Evolutionary conservation across 2,329 filamentous ascomycete species (phyloP), one percentile per base, ranked within the genome.

Genomic region (Xylariaceae sp.): DNA sequence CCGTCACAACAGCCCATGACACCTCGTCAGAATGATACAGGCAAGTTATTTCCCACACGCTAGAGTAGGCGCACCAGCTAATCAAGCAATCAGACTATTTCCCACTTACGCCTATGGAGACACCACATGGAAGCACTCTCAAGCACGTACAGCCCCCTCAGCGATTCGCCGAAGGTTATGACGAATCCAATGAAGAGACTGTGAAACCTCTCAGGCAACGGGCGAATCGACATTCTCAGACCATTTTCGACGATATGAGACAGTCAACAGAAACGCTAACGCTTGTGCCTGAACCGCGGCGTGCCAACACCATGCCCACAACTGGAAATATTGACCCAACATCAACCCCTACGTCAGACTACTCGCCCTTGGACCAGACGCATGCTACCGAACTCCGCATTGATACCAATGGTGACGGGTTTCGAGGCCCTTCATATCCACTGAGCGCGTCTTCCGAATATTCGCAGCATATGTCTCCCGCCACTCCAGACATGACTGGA

Each of bases 91-190:
- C 87, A 71, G 87, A 77, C 63, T 87, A 85, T 66, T 84, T 85
- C 63, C 88, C 88, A 55, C 82, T 87, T 41, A 91, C 88, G 24
- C 88, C 89, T 50, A 83, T 82, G 66, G 84, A 86, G 49, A 89
- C 86, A 17, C 87, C 88, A 39, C 79, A 81, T 60, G 74, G 81
- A 59, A 74, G 76, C 46, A 65, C 75, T 37, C 66, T 71, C 40
- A 80, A 81, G 73, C 74, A 78, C 33, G 70, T 76, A 43, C 62
- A 72, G 14, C 72, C 73, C 3, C 76, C 76, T 2, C 76, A 72
- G 64, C 74, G 88, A 51, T 88, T 88, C 67, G 71, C 80, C 2
- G 84, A 87, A 23, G 79, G 78, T 41, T 87, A 86, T 62, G 86
- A 88, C 65, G 84, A 85, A 71, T 87, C 84, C 12, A 85, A 87